Evolutionary conservation across 768 basidiomycete species (phyloP).

Genomic region (Auricularia sp.): DNA sequence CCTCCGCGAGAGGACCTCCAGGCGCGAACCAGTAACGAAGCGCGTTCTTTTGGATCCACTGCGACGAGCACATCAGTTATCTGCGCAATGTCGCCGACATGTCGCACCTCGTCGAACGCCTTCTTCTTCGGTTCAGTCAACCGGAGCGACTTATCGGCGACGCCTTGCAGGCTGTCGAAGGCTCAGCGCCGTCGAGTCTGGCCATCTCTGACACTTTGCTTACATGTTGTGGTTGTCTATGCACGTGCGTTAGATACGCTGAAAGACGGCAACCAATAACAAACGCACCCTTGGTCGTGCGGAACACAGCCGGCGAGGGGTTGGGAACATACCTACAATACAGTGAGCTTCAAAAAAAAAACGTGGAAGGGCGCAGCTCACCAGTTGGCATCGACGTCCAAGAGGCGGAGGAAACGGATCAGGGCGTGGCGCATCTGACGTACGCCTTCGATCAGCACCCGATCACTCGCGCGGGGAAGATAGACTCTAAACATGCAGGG

Average conservation of each 20-base stretch:
- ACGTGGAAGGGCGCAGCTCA: slow-evolving; percentile 31
- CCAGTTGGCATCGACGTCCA: slow-evolving; percentile 81
- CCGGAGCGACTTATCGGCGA: slow-evolving; percentile 67
- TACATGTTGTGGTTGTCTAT: slow-evolving; percentile 80
- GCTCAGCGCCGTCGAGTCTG: slow-evolving; percentile 9
- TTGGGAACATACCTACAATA: slow-evolving; percentile 71
- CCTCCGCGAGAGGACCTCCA: slow-evolving; percentile 73
- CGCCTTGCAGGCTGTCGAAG: slow-evolving; percentile 58
- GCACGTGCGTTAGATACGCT: slow-evolving; percentile 4
- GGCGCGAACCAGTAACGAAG: slow-evolving; percentile 73
- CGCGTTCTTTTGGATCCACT: slow-evolving; percentile 50
- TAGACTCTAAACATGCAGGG: neutral
- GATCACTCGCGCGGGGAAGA: neutral
- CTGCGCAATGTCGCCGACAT: slow-evolving; percentile 36
- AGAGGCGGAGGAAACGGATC: slow-evolving; percentile 68
- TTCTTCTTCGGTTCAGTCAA: slow-evolving; percentile 72
- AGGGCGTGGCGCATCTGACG: slow-evolving; percentile 85
- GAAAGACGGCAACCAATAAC: slow-evolving; percentile 4
- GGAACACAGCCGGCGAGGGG: slow-evolving; percentile 81
- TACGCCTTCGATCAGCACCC: neutral
- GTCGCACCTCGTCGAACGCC: slow-evolving; percentile 77
- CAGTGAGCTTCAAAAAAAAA: slow-evolving; percentile 2
- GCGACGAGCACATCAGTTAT: neutral
- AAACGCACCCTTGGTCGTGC: slow-evolving; percentile 58
- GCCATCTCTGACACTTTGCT: slow-evolving; percentile 10